A percentile compares a stretch with the other conserved stretches of the same genome.
These are phyloP conservation scores for Juglanconis sp. DNA, from an alignment of 2,329 filamentous ascomycete species.

Conservation along the genomic window DNA sequence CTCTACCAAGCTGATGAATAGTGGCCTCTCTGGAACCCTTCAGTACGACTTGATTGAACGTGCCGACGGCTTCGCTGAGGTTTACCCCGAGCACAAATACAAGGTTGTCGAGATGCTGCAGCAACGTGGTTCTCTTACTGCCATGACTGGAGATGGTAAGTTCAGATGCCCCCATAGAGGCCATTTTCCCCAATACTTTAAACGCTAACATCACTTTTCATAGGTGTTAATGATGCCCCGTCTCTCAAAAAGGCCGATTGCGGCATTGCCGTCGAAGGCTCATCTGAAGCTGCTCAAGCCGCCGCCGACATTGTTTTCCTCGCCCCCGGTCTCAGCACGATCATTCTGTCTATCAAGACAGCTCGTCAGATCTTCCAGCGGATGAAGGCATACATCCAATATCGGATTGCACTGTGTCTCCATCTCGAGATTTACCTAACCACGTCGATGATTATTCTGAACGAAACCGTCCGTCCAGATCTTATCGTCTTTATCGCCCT, in stretches of 20 bases:
- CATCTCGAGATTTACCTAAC: slow-evolving; percentile 75
- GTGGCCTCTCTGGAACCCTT: slow-evolving; percentile 67
- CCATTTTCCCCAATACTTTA: background rate
- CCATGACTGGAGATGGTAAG: slow-evolving; percentile 67
- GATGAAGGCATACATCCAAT: slow-evolving; percentile 76
- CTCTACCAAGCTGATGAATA: slow-evolving; percentile 72
- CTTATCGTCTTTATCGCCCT: slow-evolving; percentile 77
- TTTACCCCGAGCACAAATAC: slow-evolving; percentile 75
- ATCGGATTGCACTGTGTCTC: slow-evolving; percentile 72
- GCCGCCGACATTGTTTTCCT: slow-evolving; percentile 74
- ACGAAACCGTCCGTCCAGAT: slow-evolving; percentile 69
- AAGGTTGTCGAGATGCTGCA: slow-evolving; percentile 74
- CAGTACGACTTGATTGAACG: slow-evolving; percentile 75
- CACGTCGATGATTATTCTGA: slow-evolving; percentile 75
- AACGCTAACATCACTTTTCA: background rate
- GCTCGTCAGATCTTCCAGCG: slow-evolving; percentile 74
- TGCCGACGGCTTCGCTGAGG: slow-evolving; percentile 70
- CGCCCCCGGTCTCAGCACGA: slow-evolving; percentile 67
- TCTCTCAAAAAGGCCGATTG: slow-evolving; percentile 73
- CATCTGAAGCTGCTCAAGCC: slow-evolving; percentile 69
- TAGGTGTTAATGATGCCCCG: slow-evolving; percentile 66
- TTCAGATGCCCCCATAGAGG: background rate
- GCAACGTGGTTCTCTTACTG: slow-evolving; percentile 66
- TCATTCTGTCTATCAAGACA: slow-evolving; percentile 71
- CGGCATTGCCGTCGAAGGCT: slow-evolving; percentile 70